Evolutionary conservation across 805 yeast species (phyloP).

Genomic region (Wickerhamomyces bovis): DNA sequence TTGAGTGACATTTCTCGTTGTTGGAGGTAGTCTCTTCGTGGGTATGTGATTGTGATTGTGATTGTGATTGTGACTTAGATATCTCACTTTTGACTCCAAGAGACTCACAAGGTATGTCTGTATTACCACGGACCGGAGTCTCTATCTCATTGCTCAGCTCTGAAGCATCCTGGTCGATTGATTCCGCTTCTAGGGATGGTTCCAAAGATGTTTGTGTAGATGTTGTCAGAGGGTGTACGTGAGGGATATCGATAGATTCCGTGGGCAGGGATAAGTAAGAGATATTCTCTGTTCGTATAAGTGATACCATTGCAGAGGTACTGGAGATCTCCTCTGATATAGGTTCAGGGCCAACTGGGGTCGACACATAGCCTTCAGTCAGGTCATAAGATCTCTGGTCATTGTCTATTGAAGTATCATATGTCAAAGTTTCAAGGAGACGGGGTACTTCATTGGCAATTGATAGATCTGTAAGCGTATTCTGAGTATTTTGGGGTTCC

Average conservation of each 20-base stretch:
- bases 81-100: too few species aligned
- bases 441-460: too few species aligned
- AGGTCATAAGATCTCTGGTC: neutral
- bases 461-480: too few species aligned
- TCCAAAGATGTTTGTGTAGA: neutral
- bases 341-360: neutral
- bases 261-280: neutral
- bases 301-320: neutral
- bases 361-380: neutral
- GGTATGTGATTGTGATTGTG: too few species aligned
- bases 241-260: neutral
- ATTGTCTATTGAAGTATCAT: neutral
- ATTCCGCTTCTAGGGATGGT: too few species aligned
- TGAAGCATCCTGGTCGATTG: too few species aligned
- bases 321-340: neutral
- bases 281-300: neutral
- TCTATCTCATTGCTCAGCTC: too few species aligned
- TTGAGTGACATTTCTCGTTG: neutral
- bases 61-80: too few species aligned
- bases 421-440: too few species aligned
- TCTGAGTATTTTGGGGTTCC: neutral
- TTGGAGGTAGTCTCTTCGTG: too few species aligned
- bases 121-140: too few species aligned
- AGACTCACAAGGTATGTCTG: too few species aligned
- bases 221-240: neutral